Evolutionary conservation across 768 basidiomycete species (phyloP).

Genomic region (Sporobolomyces phaffii): DNA sequence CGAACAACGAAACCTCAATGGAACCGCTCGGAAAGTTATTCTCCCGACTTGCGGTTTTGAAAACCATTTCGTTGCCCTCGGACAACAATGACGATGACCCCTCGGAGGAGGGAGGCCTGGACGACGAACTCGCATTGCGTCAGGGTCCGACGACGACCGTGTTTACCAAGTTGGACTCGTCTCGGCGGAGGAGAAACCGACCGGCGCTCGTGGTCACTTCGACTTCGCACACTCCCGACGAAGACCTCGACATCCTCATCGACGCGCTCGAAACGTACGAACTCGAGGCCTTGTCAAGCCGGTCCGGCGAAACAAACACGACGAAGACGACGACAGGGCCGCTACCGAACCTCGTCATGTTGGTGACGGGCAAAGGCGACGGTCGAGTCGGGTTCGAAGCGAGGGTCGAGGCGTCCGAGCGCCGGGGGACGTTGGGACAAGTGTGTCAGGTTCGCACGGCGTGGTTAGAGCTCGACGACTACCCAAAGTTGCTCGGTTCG

Average conservation of each 20-base stretch:
- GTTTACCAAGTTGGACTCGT: constrained; percentile 44
- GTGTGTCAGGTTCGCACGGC: constrained; percentile 70
- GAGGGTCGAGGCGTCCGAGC: constrained; percentile 58
- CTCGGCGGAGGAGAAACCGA: constrained; percentile 47
- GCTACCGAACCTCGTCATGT: constrained; percentile 72
- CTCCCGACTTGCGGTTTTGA: constrained; percentile 37
- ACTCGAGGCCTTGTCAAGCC: constrained; percentile 47
- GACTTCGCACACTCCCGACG: constrained; percentile 96
- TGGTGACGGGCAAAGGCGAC: constrained; percentile 88
- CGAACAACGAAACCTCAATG: no score
- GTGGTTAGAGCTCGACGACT: constrained; percentile 86
- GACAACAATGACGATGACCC: constrained; percentile 48
- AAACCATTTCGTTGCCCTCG: constrained; percentile 52
- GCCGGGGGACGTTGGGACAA: constrained; percentile 66
- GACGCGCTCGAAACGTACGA: constrained; percentile 70
- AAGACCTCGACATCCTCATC: constrained; percentile 81
- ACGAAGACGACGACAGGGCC: constrained; percentile 22
- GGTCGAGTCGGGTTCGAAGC: constrained; percentile 67
- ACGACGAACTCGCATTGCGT: no score
- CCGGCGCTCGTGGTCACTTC: constrained; percentile 83
- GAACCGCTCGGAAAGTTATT: no score
- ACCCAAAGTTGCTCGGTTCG: constrained; percentile 77
- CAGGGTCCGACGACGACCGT: no score
- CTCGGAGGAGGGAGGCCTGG: no score
- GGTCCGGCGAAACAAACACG: background rate